Base-by-base conservation (phyloP, 1,139 yeast genomes). In the Yamadazyma triangularis region DNA sequence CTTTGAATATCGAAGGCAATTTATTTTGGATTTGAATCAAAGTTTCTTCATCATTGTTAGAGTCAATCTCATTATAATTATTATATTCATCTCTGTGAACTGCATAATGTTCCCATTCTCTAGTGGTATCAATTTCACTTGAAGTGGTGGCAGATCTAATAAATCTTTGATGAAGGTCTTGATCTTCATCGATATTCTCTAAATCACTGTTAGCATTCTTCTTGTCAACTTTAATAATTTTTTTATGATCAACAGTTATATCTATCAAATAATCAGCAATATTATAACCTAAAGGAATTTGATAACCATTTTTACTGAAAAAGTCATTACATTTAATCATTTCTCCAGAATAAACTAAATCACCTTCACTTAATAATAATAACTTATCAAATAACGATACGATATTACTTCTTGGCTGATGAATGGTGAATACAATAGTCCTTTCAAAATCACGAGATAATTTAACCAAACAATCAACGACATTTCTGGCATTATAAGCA, bases 341-440 rank as follows among this genome's bases (percentile, higher is more conserved):
- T 13, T 80, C 85, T 11, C 98, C 98, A 0, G 96, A 85, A 51
- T 84, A 91, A 2, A 89, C 81, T 52, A 87, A 63, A 44, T 79
- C 79, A 38, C 98, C 98, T 41, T 82, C 82, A 24, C 96, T 85
- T 32, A 91, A 67, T 30, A 91, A 62, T 2, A 91, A 57, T 32
- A 91, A 68, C 43, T 82, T 81, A 52, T 89, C 96, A 58, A 91
- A 91, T 33, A 87, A 61, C 0, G 96, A 79, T 18, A 91, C 96
- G 51, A 91, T 89, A 48, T 91, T 91, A 39, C 96, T 86, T 51
- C 98, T 74, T n/a, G 98, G 98, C 53, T 91, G 98, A 59, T 91
- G 98, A 42, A 91, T 91, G 0, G 98, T 87, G 51, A 91, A 82
- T 1, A 91, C 77, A 28, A 91, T 80, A 0, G 98, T 89, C 51